Conservation (phyloP, 2,329 filamentous ascomycete species). For the Fusarium sambucinum region DNA sequence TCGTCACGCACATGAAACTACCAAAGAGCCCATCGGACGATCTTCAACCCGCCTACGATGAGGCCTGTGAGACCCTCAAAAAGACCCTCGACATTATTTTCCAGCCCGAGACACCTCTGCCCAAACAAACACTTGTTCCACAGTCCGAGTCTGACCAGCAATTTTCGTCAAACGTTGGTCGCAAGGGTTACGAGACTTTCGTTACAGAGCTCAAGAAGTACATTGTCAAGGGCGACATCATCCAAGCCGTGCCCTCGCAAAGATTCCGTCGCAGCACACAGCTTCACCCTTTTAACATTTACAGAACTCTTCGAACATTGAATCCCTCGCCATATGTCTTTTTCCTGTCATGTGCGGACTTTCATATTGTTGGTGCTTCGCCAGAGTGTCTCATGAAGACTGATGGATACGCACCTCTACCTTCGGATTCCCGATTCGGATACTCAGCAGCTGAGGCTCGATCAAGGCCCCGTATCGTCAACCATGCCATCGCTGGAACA, state of each 20-base stretch:
- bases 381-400: conserved; percentile 93
- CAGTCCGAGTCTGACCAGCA: conserved; percentile 78
- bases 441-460: conserved; percentile 52
- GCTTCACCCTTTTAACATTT: conserved; percentile 97
- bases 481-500: conserved; percentile 96
- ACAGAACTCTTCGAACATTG: conserved; percentile 94
- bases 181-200: conserved; percentile 88
- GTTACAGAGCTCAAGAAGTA: conserved; percentile 89
- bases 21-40: conserved; percentile 63
- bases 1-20: conserved; percentile 89
- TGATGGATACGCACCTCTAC: conserved; percentile 44
- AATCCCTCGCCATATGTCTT: conserved; percentile 98
- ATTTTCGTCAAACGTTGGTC: conserved; percentile 93
- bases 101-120: conserved; percentile 80
- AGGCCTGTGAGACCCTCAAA: conserved; percentile 69
- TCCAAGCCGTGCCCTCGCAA: conserved; percentile 96
- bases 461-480: conserved; percentile 88
- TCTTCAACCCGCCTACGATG: conserved; percentile 61
- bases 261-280: conserved; percentile 89
- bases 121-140: conserved; percentile 69
- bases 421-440: conserved; percentile 44
- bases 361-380: conserved; percentile 94
- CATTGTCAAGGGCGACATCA: conserved; percentile 92
- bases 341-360: conserved; percentile 90
- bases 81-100: conserved; percentile 79